A percentile compares a stretch with the other conserved stretches of the same genome.
Conservation (phyloP, 495 filamentous ascomycete species). For the Neurospora sp. region DNA sequence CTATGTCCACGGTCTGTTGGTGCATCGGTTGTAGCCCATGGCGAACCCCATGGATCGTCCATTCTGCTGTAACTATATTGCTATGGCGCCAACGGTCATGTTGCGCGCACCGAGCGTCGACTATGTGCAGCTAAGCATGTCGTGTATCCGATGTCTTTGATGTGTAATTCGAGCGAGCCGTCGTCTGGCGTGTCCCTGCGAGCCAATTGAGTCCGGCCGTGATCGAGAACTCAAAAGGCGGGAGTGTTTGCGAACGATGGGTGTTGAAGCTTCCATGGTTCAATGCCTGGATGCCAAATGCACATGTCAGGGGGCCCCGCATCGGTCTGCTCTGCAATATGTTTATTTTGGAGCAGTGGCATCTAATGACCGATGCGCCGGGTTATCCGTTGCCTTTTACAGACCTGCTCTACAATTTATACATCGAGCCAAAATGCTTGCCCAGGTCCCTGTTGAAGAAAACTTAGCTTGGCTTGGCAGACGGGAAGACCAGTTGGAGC, state of each 20-base stretch:
- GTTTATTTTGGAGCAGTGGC: neutral
- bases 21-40: slow-evolving; percentile 32
- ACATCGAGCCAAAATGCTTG: neutral
- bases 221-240: neutral
- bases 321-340: neutral
- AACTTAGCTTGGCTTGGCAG: neutral
- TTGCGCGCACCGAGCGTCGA: slow-evolving; percentile 5
- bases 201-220: neutral
- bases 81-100: slow-evolving; percentile 17
- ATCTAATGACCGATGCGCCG: neutral
- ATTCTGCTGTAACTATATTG: slow-evolving; percentile 21
- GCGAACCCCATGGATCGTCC: slow-evolving; percentile 50
- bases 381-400: neutral
- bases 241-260: neutral
- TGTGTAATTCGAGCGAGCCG: neutral
- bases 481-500: neutral
- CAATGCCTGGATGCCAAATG: neutral
- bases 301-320: neutral
- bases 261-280: neutral
- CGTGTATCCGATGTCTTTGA: neutral
- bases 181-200: neutral
- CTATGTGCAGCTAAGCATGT: slow-evolving; percentile 9
- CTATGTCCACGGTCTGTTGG: slow-evolving; percentile 20
- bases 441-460: neutral
- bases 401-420: neutral